Evolutionary conservation across 2,329 filamentous ascomycete species (phyloP).

Genomic region (Drechslerella coelobrocha): DNA sequence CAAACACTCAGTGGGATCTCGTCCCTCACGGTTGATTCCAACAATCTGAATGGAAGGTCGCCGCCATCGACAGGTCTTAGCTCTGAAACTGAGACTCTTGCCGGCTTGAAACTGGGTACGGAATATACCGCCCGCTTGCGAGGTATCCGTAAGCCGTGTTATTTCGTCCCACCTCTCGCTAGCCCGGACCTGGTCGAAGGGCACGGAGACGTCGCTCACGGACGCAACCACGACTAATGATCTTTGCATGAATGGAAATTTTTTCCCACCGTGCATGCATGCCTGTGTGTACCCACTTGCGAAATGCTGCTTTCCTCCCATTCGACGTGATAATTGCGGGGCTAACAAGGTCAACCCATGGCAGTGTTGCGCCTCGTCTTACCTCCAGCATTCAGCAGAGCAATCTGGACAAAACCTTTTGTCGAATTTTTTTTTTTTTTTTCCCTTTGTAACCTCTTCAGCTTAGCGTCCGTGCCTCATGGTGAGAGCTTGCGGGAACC

Average conservation of each 20-base stretch:
- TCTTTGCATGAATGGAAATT: conserved; percentile 31
- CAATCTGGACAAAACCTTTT: conserved; percentile 30
- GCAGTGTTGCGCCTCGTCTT: conserved; percentile 42
- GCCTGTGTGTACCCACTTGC: conserved; percentile 35
- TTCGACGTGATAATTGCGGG: conserved; percentile 46
- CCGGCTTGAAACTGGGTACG: conserved; percentile 5
- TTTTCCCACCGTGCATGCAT: conserved; percentile 42
- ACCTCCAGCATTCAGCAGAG: conserved; percentile 2
- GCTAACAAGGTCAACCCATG: conserved; percentile 51
- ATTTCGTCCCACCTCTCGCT: conserved; percentile 27
- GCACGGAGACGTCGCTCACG: conserved; percentile 2
- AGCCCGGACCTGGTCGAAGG: conserved; percentile 21
- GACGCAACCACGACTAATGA: conserved; percentile 5
- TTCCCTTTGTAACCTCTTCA: background rate
- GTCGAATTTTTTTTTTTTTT: conserved; percentile 20
- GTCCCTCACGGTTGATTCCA: conserved; percentile 1
- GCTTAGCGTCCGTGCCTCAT: conserved; percentile 35
- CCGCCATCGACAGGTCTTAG: conserved; percentile 19
- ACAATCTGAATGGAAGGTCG: conserved; percentile 26
- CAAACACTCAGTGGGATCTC: background rate
- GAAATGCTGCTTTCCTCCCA: conserved; percentile 17
- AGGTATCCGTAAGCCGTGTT: conserved; percentile 1
- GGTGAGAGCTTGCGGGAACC: conserved; percentile 1
- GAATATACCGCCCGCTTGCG: conserved; percentile 6
- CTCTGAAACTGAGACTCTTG: conserved; percentile 37